Base-by-base conservation (phyloP, 1,284 basidiomycete genomes). In the Entoloma clypeatum region DNA sequence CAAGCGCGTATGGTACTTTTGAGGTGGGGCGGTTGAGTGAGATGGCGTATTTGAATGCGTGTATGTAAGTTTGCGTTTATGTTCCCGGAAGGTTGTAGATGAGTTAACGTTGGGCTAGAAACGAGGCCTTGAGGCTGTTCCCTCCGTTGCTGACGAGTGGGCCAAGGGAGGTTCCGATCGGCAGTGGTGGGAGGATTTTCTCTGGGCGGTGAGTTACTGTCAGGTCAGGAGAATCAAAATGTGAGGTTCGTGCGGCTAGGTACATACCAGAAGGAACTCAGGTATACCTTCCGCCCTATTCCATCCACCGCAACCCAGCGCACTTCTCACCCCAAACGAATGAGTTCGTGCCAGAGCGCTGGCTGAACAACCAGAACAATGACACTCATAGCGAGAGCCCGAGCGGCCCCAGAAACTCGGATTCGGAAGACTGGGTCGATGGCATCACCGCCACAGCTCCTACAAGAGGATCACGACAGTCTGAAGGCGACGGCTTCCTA, bases 21-120 rank as follows among this genome's bases (percentile, higher is more conserved):
- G 52, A 63, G 62, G 39, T 62, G 64, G 39, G 55, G 51, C 16
- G 55, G 62, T 27, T 64, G 76, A 36, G 50, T 2, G 54, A 65
- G 14, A 60, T 79, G 55, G 58, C 58, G 10, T 75, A 72, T 50
- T 55, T 79, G 25, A 68, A 67, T 55, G 77, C 75, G 26, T 70
- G 73, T 43, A 63, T 79, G 77, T 77, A 43, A 35, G 73, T 57
- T 11, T 42, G 14, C 29, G 19, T 23, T 44, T n/a, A 10, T 16
- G n/a, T n/a, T n/a, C 26, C 9, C 3, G 31, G 19, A 36, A 18
- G 36, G 40, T 22, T n/a, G n/a, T n/a, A n/a, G n/a, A n/a, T n/a
- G n/a, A n/a, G n/a, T n/a, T n/a, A n/a, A n/a, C n/a, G n/a, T n/a
- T n/a, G n/a, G n/a, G n/a, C n/a, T n/a, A 73, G 70, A 19, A 68